Evolutionary conservation across 306 rosid genomes (phyloP), one percentile per base, ranked within the genome.

Genomic region (Gillenia trifoliata): DNA sequence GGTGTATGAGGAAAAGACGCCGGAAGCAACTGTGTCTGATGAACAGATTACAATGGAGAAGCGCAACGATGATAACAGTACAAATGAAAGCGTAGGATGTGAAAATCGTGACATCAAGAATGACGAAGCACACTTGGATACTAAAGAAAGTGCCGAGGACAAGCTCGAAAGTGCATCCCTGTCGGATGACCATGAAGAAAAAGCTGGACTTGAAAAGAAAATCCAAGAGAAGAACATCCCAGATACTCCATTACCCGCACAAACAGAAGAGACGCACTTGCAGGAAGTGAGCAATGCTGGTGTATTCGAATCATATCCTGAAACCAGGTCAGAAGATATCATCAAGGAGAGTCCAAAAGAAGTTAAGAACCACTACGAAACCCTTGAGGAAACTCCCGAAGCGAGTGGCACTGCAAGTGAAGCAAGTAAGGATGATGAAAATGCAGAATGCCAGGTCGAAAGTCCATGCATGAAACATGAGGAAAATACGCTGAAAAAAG

Each of bases 331-430:
- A 34, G 82, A 71, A 20, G 15, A 70, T 34, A 33, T 66, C 31
- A 62, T 61, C 68, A 41, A 56, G 30, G 78, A 43, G 47, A 79
- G 66, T 29, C 43, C 73, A 54, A 63, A 59, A 59, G 83, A 79
- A 30, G 66, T 65, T 30, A 36, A 38, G 57, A 52, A 65, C 36
- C 68, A 56, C 41, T 41, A 28, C 1, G 54, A 71, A 28, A 11
- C 45, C 34, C 33, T 26, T 8, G 68, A 52, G 47, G 25, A 71
- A 71, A 54, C 25, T 54, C 6, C 23, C 1, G 10, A 50, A 50
- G 23, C 56, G 1, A 2, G 56, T 50, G 3, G n/a, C 56, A 6
- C 23, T 50, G 61, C 15, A 55, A n/a, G 61, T 10, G 61, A 55
- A 22, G 11, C 29, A 55, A 15, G 9, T 22, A 55, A 55, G 26